A percentile compares a stretch with the other conserved stretches of the same genome.
These are phyloP conservation scores for Taxillus chinensis DNA, from an alignment of 164 flowering plant genomes.

Conservation along the genomic window DNA sequence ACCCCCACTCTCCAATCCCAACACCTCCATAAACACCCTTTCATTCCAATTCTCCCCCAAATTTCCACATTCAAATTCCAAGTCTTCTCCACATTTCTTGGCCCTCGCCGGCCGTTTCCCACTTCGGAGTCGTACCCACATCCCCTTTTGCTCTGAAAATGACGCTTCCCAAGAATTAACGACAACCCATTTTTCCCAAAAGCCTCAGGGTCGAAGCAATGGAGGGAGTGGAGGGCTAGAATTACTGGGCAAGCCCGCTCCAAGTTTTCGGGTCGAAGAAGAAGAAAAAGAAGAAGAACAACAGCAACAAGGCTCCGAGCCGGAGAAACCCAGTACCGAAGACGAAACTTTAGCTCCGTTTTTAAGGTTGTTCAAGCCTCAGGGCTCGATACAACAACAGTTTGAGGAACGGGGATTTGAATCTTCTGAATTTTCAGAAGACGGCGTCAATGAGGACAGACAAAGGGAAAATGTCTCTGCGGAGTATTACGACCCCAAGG, in stretches of 20 bases:
- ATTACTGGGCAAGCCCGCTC: conserved; percentile 58
- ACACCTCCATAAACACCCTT: not conserved
- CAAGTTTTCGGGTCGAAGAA: conserved; percentile 22
- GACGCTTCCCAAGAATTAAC: conserved; percentile 25
- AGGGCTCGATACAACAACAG: conserved; percentile 25
- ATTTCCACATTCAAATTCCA: conserved; percentile 7
- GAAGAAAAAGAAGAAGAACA: not conserved
- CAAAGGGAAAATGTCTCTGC: conserved; percentile 27
- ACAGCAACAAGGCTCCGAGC: conserved; percentile 1
- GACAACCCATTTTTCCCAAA: conserved; percentile 26
- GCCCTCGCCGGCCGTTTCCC: conserved; percentile 7
- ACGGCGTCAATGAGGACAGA: conserved; percentile 3
- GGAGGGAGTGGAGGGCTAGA: conserved; percentile 46
- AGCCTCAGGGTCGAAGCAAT: conserved; percentile 17
- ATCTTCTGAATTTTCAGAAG: conserved; percentile 7
- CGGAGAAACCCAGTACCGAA: conserved; percentile 13
- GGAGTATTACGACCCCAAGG: conserved; percentile 81
- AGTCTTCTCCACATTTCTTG: not conserved
- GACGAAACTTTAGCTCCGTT: conserved; percentile 74
- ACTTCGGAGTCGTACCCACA: conserved; percentile 22
- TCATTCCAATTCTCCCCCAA: not conserved
- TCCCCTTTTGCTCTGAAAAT: conserved; percentile 29
- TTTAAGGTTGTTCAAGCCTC: conserved; percentile 63
- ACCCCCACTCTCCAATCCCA: conserved; percentile 2
- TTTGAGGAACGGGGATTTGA: conserved; percentile 20